A percentile compares a stretch with the other conserved stretches of the same genome.
These are phyloP conservation scores for Ajuga chamaepitys DNA, from an alignment of 257 asterid species.

Conservation along the genomic window DNA sequence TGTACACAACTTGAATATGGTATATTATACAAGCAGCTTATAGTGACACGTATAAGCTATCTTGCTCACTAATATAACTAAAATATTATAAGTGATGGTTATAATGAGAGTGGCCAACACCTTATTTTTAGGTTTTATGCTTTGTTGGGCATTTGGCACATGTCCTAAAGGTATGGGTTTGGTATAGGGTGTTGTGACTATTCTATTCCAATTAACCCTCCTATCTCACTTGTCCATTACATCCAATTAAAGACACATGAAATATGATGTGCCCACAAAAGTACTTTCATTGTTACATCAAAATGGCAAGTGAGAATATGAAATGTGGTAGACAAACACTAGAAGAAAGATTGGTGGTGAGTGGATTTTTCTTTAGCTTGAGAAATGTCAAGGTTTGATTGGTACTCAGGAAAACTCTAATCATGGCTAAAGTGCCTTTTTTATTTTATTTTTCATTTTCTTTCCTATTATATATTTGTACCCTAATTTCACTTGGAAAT, in stretches of 20 bases:
- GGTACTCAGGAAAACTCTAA: constrained; percentile 6
- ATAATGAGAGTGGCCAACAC: constrained; percentile 39
- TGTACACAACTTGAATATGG: neutral
- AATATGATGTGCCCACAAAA: constrained; percentile 19
- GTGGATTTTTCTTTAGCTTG: constrained; percentile 17
- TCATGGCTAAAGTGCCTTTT: neutral
- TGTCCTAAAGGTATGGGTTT: constrained; percentile 31
- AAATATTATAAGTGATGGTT: constrained; percentile 5
- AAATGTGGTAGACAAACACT: constrained; percentile 35
- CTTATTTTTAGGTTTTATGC: constrained; percentile 23
- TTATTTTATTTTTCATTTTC: too few relatives aligned
- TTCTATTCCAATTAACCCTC: constrained; percentile 14
- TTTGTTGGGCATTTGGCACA: constrained; percentile 32
- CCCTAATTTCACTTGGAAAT: neutral
- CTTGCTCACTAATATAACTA: neutral
- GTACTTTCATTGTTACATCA: constrained; percentile 24
- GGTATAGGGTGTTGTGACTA: constrained; percentile 25
- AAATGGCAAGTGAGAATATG: constrained; percentile 29
- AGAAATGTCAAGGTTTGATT: constrained; percentile 36
- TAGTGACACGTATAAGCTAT: neutral
- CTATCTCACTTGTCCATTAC: constrained; percentile 24
- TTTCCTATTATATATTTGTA: too few relatives aligned
- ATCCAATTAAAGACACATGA: constrained; percentile 19
- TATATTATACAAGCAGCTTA: neutral
- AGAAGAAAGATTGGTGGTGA: constrained; percentile 15